Base-by-base conservation (phyloP, 75 land plant genomes). In the Ceratopteris richardii region DNA sequence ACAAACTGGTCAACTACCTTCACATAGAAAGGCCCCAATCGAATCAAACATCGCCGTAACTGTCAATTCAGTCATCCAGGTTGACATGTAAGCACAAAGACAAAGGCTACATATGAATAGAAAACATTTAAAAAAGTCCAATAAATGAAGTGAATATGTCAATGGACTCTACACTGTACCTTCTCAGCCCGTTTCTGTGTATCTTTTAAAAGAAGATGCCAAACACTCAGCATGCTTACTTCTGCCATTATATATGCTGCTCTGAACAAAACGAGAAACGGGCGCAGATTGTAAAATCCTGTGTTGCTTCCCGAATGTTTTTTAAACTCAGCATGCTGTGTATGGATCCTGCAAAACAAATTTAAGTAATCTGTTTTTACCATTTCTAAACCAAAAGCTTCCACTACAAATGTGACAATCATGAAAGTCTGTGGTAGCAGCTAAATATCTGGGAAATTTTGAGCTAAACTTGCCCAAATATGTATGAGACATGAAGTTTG, bases 1-100 rank as follows among this genome's bases (percentile, higher is more conserved):
- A 33, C 37, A 33, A 33, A 33, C 37, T 33, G 37, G 9, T 33
- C 37, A 33, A 33, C 9, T 82, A 80, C 98, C 96, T 94, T 94
- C 64, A 89, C 69, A 69, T 94, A 94, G 60, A 94, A 94, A 20
- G 98, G 98, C 29, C 98, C 98, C 47, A 94, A 69, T 33, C 69
- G 69, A 50, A 89, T 83, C 27, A 94, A 72, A 56, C 82, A 82
- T 58, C 80, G 75, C 12, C 98, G 82, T 53, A 94, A 78, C 98
- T 94, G 75, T 63, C 37, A 33, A 51, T n/a, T n/a, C n/a, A n/a
- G n/a, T n/a, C n/a, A n/a, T n/a, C n/a, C n/a, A n/a, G n/a, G n/a
- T n/a, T n/a, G n/a, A n/a, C n/a, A n/a, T n/a, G n/a, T n/a, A n/a
- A n/a, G n/a, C n/a, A n/a, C n/a, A n/a, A n/a, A n/a, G n/a, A n/a